Base-by-base conservation (phyloP, 495 filamentous ascomycete genomes). In the Ascobolus immersus region DNA sequence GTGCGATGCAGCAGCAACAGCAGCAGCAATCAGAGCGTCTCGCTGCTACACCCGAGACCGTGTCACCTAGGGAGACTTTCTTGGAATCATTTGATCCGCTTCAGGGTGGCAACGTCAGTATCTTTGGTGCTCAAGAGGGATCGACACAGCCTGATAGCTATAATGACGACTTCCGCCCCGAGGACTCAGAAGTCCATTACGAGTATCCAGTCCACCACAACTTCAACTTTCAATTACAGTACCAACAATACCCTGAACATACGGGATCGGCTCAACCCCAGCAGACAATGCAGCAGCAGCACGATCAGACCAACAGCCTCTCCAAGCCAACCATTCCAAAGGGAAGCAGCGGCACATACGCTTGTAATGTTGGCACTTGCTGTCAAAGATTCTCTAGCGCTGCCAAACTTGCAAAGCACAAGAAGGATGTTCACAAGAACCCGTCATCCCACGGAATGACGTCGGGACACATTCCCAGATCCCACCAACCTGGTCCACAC, bases 301-400 rank as follows among this genome's bases (percentile, higher is more conserved):
- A 14, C 15, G 10, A 31, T 17, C 11, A n/a, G 15, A 12, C 4
- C 4, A 10, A n/a, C 10, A 15, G 12, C n/a, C 17, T 17, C 27
- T 35, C 35, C 29, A 62, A 65, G 28, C 78, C 79, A 3, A 47
- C 52, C 2, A 60, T 70, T 21, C 67, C 75, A 1, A 60, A 57
- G 9, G 73, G 84, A 1, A 74, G 84, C 43, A 63, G 69, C 19
- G 86, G 84, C 9, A 89, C 79, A 1, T 96, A 93, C 60, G 81
- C 79, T 13, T 96, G 89, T 52, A 89, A 79, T 10, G 89, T 92
- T 44, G 79, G 82, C 51, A 77, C 78, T 30, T 96, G 86, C 50
- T 71, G 72, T 0, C 62, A 67, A 35, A 77, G 86, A 35, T 96
- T 96, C 48, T 76, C 89, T 36, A 75, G 77, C 5, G 74, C 78